Evolutionary conservation across 1,139 yeast species (phyloP).

Genomic region (Blastobotrys buckinghamii): DNA sequence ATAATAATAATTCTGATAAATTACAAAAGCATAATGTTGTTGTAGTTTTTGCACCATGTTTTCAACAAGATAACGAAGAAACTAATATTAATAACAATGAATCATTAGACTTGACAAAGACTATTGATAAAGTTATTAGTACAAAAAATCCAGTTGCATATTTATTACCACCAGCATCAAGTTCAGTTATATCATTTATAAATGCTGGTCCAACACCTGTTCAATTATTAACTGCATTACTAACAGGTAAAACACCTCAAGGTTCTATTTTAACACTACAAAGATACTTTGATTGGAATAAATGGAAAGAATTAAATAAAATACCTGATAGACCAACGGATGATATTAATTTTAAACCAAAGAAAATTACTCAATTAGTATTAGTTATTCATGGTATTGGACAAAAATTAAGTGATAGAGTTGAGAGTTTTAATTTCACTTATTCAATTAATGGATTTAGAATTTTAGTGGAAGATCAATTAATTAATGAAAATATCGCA

Average conservation of each 20-base stretch:
- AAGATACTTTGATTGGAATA: conserved; percentile 28
- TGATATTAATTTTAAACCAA: conserved; percentile 24
- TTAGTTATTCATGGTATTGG: conserved; percentile 94
- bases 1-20: conserved; percentile 13
- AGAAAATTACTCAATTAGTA: conserved; percentile 48
- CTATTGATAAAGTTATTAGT: conserved; percentile 7
- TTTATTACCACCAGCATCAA: conserved; percentile 18
- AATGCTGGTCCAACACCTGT: conserved; percentile 19
- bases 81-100: background rate
- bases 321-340: conserved; percentile 32
- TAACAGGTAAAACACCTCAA: conserved; percentile 27
- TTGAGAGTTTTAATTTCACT: conserved; percentile 78
- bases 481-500: conserved; percentile 25
- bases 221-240: conserved; percentile 24
- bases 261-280: conserved; percentile 25
- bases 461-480: conserved; percentile 31
- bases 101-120: conserved; percentile 4
- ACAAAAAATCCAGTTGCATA: conserved; percentile 23
- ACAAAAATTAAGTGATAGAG: conserved; percentile 73
- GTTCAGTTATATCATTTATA: conserved; percentile 20
- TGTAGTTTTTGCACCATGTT: conserved; percentile 30
- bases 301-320: conserved; percentile 25
- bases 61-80: conserved; percentile 3
- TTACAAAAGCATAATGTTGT: conserved; percentile 19
- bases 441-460: conserved; percentile 76